phyloP scores from a whole-genome alignment of 768 basidiomycete genomes.

The Cystoderma amianthinum region DNA sequence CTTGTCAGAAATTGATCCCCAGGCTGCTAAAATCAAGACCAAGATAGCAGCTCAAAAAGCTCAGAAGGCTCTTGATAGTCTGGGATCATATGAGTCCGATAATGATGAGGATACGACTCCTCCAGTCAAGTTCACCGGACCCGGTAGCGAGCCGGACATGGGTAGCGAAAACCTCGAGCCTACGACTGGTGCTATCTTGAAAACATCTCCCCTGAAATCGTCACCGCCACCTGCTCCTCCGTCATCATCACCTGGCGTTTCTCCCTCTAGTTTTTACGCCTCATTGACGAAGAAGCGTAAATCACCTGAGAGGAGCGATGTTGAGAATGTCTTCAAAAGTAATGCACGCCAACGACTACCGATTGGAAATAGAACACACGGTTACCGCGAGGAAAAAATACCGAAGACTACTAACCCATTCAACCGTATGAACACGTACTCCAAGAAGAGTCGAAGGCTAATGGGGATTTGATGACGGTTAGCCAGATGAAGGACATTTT shows the following conservation, averaged over 20 bases:
- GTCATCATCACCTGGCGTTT: conserved; percentile 11
- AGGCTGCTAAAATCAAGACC: conserved; percentile 20
- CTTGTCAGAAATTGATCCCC: conserved; percentile 18
- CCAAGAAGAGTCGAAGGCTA: conserved; percentile 5
- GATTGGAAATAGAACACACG: conserved; percentile 13
- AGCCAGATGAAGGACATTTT: background rate
- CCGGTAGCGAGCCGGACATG: no score
- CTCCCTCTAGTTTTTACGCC: background rate
- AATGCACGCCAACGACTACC: conserved; percentile 2
- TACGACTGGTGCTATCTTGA: background rate
- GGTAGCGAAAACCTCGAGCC: no score
- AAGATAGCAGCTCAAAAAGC: conserved; percentile 20
- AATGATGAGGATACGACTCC: conserved; percentile 7
- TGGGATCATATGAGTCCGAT: conserved; percentile 20
- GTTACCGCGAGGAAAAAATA: background rate
- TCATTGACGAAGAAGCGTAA: conserved; percentile 24
- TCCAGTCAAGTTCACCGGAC: no score
- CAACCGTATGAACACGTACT: conserved; percentile 6
- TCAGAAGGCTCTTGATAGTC: conserved; percentile 14
- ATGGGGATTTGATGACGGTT: conserved; percentile 4
- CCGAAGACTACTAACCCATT: background rate
- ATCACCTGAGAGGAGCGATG: conserved; percentile 8
- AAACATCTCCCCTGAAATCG: background rate
- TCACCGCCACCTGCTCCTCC: conserved; percentile 22
- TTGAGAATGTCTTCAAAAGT: conserved; percentile 6